Percentiles rank a stretch among this genome's conserved stretches.
Conservation (phyloP, 495 filamentous ascomycete species). For the Aspergillus heteromorphus region DNA sequence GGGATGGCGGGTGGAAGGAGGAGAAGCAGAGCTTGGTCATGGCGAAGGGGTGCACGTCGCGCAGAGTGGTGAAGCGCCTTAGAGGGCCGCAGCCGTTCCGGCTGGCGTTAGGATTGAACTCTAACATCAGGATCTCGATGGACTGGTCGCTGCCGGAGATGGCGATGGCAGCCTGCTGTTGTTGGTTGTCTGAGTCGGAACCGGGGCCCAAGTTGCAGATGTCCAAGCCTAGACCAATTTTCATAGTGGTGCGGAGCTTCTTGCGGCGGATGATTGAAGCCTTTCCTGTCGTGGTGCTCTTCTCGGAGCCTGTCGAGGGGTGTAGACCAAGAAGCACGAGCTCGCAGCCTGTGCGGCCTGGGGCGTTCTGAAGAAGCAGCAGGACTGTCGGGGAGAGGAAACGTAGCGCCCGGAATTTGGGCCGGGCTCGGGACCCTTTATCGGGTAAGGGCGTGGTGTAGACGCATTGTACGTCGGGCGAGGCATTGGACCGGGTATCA, state of each 20-base stretch:
- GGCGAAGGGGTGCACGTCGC: conserved; percentile 71
- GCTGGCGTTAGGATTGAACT: conserved; percentile 39
- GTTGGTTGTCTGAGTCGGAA: conserved; percentile 46
- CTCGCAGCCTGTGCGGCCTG: conserved; percentile 57
- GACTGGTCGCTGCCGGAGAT: conserved; percentile 79
- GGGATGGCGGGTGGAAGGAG: conserved; percentile 54
- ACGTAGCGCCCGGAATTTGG: conserved; percentile 62
- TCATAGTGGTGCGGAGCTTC: conserved; percentile 51
- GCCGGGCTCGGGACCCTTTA: conserved; percentile 30
- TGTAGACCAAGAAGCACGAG: conserved; percentile 58
- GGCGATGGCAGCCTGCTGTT: conserved; percentile 77
- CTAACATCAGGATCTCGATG: conserved; percentile 69
- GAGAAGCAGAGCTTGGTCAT: conserved; percentile 86
- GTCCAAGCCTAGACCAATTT: conserved; percentile 68
- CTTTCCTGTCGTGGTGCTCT: conserved; percentile 9
- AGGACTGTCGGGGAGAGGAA: conserved; percentile 60
- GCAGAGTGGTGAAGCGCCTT: conserved; percentile 56
- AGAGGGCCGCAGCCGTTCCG: conserved; percentile 50
- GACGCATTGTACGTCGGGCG: conserved; percentile 51
- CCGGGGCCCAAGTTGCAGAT: conserved; percentile 55
- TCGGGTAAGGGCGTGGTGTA: conserved; percentile 58
- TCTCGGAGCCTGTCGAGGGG: conserved; percentile 3
- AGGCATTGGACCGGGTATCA: conserved; percentile 36
- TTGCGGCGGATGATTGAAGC: conserved; percentile 47
- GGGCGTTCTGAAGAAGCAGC: conserved; percentile 47